Percentiles rank a stretch among this genome's conserved stretches.
phyloP scores from a whole-genome alignment of 768 basidiomycete genomes.

The Termitomyces sp. region DNA sequence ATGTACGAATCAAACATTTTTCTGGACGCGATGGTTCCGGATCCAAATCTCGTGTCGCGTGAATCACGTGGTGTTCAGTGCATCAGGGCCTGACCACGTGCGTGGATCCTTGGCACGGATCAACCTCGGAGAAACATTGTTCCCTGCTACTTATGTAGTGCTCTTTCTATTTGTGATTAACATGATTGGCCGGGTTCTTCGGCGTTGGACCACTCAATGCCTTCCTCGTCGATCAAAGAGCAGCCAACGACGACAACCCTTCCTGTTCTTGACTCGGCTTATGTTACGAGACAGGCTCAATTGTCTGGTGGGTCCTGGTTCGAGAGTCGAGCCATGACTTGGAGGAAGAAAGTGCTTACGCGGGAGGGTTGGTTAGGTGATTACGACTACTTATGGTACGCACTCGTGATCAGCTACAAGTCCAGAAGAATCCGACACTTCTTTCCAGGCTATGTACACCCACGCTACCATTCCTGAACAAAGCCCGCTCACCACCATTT shows the following conservation, averaged over 20 bases:
- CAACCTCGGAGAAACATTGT: not conserved
- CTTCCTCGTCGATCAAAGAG: slow-evolving; percentile 7
- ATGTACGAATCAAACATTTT: not conserved
- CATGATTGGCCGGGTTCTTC: not conserved
- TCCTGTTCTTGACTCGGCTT: slow-evolving; percentile 8
- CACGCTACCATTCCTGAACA: slow-evolving; percentile 50
- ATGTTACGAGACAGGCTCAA: not conserved
- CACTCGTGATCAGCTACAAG: not conserved
- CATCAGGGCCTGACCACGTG: not conserved
- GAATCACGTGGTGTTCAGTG: not conserved
- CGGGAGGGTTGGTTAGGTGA: slow-evolving; percentile 78
- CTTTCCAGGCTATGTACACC: slow-evolving; percentile 57
- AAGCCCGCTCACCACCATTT: slow-evolving; percentile 55
- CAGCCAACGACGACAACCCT: slow-evolving; percentile 11
- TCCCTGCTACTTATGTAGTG: not conserved
- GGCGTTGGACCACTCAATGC: not conserved
- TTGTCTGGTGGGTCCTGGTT: not conserved
- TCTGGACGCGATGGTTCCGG: not conserved
- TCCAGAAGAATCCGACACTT: not conserved
- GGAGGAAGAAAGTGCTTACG: slow-evolving; percentile 33
- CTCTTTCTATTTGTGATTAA: not conserved
- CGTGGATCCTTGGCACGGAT: not conserved
- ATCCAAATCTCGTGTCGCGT: not conserved
- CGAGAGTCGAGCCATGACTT: not conserved
- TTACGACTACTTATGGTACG: slow-evolving; percentile 67